Evolutionary conservation across 1,284 basidiomycete genomes (phyloP).

Genomic region (Sanguinoderma infundibulare): DNA sequence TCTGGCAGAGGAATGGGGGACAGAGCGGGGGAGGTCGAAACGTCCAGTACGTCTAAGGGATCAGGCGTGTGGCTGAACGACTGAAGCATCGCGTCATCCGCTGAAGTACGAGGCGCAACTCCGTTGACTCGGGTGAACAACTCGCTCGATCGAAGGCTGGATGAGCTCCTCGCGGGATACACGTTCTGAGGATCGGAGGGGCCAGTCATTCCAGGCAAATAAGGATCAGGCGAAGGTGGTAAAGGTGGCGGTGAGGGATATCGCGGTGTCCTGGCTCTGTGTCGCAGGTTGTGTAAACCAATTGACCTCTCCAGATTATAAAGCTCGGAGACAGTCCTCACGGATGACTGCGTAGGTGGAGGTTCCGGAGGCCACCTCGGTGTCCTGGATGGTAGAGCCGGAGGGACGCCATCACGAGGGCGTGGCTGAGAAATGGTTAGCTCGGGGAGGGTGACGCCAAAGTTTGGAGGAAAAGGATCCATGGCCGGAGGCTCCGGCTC

Average conservation of each 20-base stretch:
- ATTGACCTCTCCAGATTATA: constrained; percentile 9
- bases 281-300: constrained; percentile 11
- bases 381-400: not conserved
- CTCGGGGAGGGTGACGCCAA: not conserved
- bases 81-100: not conserved
- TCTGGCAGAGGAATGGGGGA: not conserved
- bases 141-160: too few species aligned
- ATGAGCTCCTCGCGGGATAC: not conserved
- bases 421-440: not conserved
- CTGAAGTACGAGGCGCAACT: not conserved
- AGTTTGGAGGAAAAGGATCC: not conserved
- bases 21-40: not conserved
- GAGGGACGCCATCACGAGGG: not conserved
- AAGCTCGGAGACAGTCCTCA: constrained; percentile 5
- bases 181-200: not conserved
- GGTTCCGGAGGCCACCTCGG: not conserved
- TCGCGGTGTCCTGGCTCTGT: constrained; percentile 8
- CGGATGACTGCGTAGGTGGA: not conserved
- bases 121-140: too few species aligned
- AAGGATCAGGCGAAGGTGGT: not conserved
- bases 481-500: not conserved
- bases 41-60: too few species aligned
- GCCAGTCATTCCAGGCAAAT: too few species aligned
- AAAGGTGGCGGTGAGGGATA: not conserved
- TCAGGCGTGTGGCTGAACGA: not conserved